These are phyloP conservation scores for Lipomyces sp. DNA, from an alignment of 805 yeast genomes.

Conservation along the genomic window DNA sequence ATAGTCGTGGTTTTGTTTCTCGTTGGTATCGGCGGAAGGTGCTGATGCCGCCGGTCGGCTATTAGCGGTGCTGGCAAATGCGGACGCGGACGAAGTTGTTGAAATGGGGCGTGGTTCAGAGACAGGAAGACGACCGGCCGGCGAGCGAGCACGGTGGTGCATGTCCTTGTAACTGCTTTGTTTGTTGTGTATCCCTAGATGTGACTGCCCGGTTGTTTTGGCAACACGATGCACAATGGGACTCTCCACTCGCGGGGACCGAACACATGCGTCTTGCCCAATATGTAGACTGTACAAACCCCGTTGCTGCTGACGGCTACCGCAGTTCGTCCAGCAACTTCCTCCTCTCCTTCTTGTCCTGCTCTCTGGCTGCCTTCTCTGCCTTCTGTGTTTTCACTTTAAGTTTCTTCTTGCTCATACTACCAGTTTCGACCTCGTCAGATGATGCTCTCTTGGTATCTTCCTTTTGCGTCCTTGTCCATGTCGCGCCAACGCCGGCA, in stretches of 20 bases:
- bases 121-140: slow-evolving; percentile 12
- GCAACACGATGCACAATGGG: too few species aligned
- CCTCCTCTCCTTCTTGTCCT: slow-evolving; percentile 14
- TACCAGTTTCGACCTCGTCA: background rate
- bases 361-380: background rate
- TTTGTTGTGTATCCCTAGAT: too few species aligned
- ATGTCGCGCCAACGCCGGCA: slow-evolving; percentile 21
- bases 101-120: background rate
- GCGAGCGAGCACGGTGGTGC: slow-evolving; percentile 25
- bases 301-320: too few species aligned
- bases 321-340: too few species aligned
- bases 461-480: background rate
- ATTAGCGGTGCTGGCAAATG: background rate
- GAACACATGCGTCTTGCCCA: too few species aligned
- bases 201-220: too few species aligned
- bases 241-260: too few species aligned
- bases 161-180: slow-evolving; percentile 6
- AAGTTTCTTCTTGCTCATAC: slow-evolving; percentile 1
- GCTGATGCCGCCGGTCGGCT: too few species aligned
- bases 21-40: too few species aligned
- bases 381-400: background rate
- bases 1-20: too few species aligned
- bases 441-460: background rate
- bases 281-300: too few species aligned
- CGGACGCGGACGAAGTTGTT: slow-evolving; percentile 1